Conservation (phyloP, 1,284 basidiomycete species). For the Sanghuangporus weigelae region DNA sequence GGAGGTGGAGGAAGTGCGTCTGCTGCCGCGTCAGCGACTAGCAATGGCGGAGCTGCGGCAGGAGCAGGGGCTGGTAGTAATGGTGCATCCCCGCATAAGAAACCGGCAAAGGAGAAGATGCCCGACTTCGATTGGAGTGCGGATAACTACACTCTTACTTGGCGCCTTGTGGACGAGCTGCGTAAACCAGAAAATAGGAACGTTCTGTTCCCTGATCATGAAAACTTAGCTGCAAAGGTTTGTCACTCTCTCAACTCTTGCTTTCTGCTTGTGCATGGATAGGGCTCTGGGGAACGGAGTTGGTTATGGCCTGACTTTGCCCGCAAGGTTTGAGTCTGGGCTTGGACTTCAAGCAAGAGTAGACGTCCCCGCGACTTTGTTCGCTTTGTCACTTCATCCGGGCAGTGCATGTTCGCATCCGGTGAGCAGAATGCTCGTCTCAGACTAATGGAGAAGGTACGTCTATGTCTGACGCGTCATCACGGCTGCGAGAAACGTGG, state of each 20-base stretch:
- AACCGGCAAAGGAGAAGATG: conserved; percentile 9
- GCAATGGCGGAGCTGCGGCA: neutral
- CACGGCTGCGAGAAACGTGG: too few species aligned
- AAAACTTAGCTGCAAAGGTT: conserved; percentile 10
- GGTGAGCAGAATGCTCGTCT: too few species aligned
- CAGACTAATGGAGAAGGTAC: too few species aligned
- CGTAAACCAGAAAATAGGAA: conserved; percentile 11
- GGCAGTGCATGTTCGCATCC: too few species aligned
- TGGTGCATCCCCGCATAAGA: conserved; percentile 8
- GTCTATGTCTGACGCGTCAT: too few species aligned
- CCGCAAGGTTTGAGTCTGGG: neutral
- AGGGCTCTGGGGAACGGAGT: neutral
- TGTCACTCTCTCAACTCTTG: neutral
- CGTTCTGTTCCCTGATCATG: conserved; percentile 15
- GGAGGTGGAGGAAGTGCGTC: neutral
- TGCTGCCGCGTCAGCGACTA: neutral
- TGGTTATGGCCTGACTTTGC: neutral
- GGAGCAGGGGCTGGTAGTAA: neutral
- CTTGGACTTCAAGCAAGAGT: too few species aligned
- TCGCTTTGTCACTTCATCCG: too few species aligned
- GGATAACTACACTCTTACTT: conserved; percentile 13
- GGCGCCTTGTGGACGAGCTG: conserved; percentile 14
- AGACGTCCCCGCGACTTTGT: too few species aligned
- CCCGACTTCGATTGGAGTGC: conserved; percentile 17
- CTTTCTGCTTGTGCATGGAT: neutral